phyloP scores from a whole-genome alignment of 331 rosid genomes.

The Quercus tomentella region DNA sequence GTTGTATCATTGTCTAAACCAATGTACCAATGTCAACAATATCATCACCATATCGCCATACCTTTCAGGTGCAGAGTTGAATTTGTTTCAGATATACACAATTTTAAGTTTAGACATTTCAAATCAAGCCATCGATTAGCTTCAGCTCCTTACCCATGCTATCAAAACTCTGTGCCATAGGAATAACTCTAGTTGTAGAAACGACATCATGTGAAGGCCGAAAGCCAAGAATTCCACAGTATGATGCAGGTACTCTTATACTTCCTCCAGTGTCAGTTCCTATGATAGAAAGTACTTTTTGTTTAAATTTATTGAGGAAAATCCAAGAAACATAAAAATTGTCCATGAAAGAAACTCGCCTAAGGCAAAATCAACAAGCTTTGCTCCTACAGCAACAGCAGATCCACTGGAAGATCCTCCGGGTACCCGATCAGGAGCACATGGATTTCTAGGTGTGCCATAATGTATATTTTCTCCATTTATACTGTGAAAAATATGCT shows the following conservation, averaged over 20 bases:
- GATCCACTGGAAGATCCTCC: slow-evolving; percentile 99
- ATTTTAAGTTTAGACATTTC: too few species aligned
- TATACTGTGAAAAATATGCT: slow-evolving; percentile 45
- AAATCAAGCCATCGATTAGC: background rate
- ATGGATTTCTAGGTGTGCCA: slow-evolving; percentile 87
- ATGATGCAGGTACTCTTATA: slow-evolving; percentile 88
- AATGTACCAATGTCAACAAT: too few species aligned
- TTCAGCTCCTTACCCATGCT: slow-evolving; percentile 61
- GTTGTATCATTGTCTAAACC: too few species aligned
- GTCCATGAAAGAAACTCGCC: slow-evolving; percentile 38
- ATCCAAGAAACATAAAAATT: slow-evolving; percentile 7
- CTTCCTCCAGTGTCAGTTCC: slow-evolving; percentile 97
- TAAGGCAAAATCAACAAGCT: slow-evolving; percentile 80
- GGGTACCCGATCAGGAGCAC: slow-evolving; percentile 74
- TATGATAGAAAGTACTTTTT: slow-evolving; percentile 13
- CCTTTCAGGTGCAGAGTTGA: too few species aligned
- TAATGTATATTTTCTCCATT: slow-evolving; percentile 82
- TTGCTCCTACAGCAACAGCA: slow-evolving; percentile 84
- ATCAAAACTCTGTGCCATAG: slow-evolving; percentile 92
- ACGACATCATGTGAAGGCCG: slow-evolving; percentile 83
- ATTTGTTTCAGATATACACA: too few species aligned
- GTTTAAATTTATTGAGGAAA: slow-evolving; percentile 5
- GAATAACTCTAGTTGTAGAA: slow-evolving; percentile 61
- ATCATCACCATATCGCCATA: too few species aligned
- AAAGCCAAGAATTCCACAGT: slow-evolving; percentile 89